Percentiles rank a stretch among this genome's conserved stretches.
phyloP scores from a whole-genome alignment of 2,329 filamentous ascomycete genomes.

The Penicillium sp. region DNA sequence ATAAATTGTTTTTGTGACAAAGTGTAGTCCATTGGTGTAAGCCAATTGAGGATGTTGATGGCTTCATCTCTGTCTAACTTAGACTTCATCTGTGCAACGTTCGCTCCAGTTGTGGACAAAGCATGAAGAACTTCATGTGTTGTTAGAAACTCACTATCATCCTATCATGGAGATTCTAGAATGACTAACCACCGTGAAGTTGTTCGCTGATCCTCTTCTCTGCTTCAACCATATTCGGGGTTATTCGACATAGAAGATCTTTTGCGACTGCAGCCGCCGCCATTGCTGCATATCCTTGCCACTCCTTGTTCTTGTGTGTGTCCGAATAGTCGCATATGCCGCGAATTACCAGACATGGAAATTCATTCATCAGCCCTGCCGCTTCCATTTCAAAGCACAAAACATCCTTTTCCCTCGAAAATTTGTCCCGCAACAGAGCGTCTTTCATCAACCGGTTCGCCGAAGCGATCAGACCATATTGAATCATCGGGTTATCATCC shows the following conservation, averaged over 20 bases:
- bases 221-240: not conserved
- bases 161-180: too few relatives aligned
- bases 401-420: not conserved
- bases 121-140: not conserved
- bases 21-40: not conserved
- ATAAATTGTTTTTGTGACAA: not conserved
- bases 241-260: not conserved
- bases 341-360: slow-evolving; percentile 1
- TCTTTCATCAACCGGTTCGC: not conserved
- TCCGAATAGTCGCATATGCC: slow-evolving; percentile 6
- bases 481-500: not conserved
- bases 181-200: not conserved
- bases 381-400: not conserved
- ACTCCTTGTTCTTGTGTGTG: not conserved
- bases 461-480: not conserved
- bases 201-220: not conserved
- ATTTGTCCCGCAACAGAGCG: not conserved
- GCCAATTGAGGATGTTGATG: not conserved
- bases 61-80: not conserved
- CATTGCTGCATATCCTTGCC: slow-evolving; percentile 2
- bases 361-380: slow-evolving; percentile 2
- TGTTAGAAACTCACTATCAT: not conserved
- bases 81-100: not conserved
- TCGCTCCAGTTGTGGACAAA: not conserved
- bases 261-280: not conserved